Conservation (phyloP, 192 early-diverging fungal species). For the Entomortierella lignicola region DNA sequence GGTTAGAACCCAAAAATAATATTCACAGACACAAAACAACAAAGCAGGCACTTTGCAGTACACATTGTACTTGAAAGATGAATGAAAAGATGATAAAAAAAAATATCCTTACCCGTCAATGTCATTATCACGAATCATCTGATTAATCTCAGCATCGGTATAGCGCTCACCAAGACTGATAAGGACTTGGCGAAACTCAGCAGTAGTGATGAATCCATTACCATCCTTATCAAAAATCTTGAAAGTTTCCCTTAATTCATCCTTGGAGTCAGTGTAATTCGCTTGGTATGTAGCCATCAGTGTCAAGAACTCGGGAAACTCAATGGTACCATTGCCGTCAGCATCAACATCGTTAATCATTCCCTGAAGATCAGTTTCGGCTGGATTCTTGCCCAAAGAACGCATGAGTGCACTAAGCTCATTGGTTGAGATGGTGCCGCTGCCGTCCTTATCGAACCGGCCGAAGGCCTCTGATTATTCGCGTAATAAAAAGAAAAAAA, state of each 20-base stretch:
- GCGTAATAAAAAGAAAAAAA: no score
- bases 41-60: background rate
- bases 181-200: constrained; percentile 90
- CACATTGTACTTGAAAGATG: no score
- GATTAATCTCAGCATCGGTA: constrained; percentile 78
- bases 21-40: background rate
- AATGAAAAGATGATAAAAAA: background rate
- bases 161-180: constrained; percentile 88
- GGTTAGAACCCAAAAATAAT: background rate
- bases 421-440: constrained; percentile 89
- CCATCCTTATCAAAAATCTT: constrained; percentile 95
- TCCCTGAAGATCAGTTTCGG: constrained; percentile 91
- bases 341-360: constrained; percentile 96
- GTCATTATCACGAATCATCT: constrained; percentile 74
- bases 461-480: constrained; percentile 81
- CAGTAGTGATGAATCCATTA: constrained; percentile 86
- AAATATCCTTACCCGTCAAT: constrained; percentile 62
- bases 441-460: constrained; percentile 93
- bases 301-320: constrained; percentile 94
- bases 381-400: constrained; percentile 89
- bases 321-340: constrained; percentile 93
- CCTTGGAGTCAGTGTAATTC: constrained; percentile 84
- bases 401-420: constrained; percentile 95
- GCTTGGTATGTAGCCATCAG: constrained; percentile 89
- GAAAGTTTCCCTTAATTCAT: constrained; percentile 94